A percentile compares a stretch with the other conserved stretches of the same genome.
phyloP scores from a whole-genome alignment of 306 rosid genomes.

The Ochetophila trinervis region DNA sequence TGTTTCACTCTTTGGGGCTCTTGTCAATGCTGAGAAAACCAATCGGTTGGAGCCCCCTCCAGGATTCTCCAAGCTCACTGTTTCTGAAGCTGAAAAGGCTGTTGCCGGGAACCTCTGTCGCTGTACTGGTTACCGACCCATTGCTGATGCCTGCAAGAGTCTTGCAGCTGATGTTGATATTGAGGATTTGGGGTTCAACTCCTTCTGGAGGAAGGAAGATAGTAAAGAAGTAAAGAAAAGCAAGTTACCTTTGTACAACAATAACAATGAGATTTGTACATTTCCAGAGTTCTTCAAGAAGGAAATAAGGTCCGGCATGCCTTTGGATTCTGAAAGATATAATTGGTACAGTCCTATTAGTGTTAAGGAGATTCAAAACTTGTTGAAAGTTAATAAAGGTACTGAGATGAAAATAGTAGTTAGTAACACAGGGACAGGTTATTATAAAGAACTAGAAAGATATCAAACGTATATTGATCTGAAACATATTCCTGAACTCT shows the following conservation, averaged over 20 bases:
- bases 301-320: slow-evolving; percentile 35
- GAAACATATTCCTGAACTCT: slow-evolving; percentile 51
- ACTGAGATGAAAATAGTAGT: slow-evolving; percentile 47
- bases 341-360: slow-evolving; percentile 59
- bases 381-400: slow-evolving; percentile 27
- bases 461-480: slow-evolving; percentile 62
- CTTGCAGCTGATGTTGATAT: slow-evolving; percentile 81
- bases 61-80: slow-evolving; percentile 71
- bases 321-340: slow-evolving; percentile 38
- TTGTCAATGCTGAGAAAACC: slow-evolving; percentile 65
- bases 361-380: slow-evolving; percentile 47
- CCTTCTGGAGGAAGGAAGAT: slow-evolving; percentile 72
- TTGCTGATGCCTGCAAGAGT: slow-evolving; percentile 94
- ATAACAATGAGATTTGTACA: slow-evolving; percentile 16
- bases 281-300: slow-evolving; percentile 66
- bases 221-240: slow-evolving; percentile 38
- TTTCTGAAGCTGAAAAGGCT: slow-evolving; percentile 69
- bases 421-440: slow-evolving; percentile 79
- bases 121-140: slow-evolving; percentile 88
- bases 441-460: slow-evolving; percentile 51
- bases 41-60: slow-evolving; percentile 45
- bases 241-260: slow-evolving; percentile 48
- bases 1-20: slow-evolving; percentile 69
- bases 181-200: slow-evolving; percentile 85
- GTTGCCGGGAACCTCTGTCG: slow-evolving; percentile 89